Evolutionary conservation across 192 early-diverging fungal species (phyloP), one percentile per base, ranked within the genome.

Genomic region (Backusella sp.): DNA sequence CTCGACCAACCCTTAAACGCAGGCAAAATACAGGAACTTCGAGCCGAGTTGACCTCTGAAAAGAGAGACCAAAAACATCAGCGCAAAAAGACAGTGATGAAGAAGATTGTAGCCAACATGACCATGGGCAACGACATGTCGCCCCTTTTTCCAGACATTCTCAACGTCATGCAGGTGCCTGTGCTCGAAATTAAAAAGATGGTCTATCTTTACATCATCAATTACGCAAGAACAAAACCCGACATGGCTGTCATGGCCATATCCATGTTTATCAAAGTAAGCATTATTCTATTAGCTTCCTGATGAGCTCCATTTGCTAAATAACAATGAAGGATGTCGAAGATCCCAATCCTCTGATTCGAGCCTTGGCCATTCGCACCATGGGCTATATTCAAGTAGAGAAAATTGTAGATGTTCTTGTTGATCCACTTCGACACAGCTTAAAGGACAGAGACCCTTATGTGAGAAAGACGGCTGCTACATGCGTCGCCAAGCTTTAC

Each of bases 101-200:
- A 94, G 83, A 95, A 98, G 86, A 94, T 99, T 76, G 95, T 99
- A 26, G 98, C 98, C 39, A 99, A 99, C 81, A 99, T 99, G 97
- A 98, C 98, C 19, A 98, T 99, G 96, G 98, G 98, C 30, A 99
- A 96, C 86, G 98, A 99, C 86, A 98, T 99, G 95, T 95, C 94
- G 30, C 85, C 94, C 9, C 89, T 99, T 39, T 96, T 92, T 81
- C 88, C 91, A 26, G 97, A 99, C 82, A 95, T 99, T 32, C 87
- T 99, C 17, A 92, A 88, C 26, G 96, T 94, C 80, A 97, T 97
- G 95, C 84, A 90, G 70, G 91, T 97, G 36, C 96, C 96, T 1
- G 89, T 93, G 41, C 83, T 94, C 65, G 94, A 95, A 82, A 90
- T 93, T 73, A 94, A 94, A 74, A 94, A 94, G 86, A 92, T 93